phyloP scores from a whole-genome alignment of 345 rosid species.

The Balakata baccata region DNA sequence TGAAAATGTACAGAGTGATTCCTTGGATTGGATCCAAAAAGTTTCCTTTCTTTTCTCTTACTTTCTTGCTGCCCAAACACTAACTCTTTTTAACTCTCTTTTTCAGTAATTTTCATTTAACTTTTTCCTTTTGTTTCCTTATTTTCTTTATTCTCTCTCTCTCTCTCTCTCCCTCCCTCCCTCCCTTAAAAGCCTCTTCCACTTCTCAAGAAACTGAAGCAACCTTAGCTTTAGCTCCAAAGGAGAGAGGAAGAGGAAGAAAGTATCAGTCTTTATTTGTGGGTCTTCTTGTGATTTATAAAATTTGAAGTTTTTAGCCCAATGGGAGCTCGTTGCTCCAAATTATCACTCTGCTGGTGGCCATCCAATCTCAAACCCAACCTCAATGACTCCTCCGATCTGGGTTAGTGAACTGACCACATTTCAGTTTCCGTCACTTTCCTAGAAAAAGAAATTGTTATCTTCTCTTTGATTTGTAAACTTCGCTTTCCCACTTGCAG shows the following conservation, averaged over 20 bases:
- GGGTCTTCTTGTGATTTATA: neutral
- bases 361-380: constrained; percentile 63
- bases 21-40: constrained; percentile 42
- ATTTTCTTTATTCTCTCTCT: constrained; percentile 11
- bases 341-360: constrained; percentile 82
- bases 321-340: constrained; percentile 96
- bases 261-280: too few relatives aligned
- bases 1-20: constrained; percentile 16
- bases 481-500: constrained; percentile 32
- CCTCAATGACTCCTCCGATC: constrained; percentile 67
- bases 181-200: constrained; percentile 21
- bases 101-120: neutral
- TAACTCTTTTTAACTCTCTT: constrained; percentile 18
- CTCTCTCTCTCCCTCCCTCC: constrained; percentile 28
- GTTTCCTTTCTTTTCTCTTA: constrained; percentile 22
- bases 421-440: constrained; percentile 26
- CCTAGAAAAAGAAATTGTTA: constrained; percentile 18
- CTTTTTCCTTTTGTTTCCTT: constrained; percentile 16
- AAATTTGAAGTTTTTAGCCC: constrained; percentile 7
- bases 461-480: neutral
- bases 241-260: neutral
- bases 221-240: too few relatives aligned
- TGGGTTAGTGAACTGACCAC: constrained; percentile 41
- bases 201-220: constrained; percentile 3
- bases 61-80: constrained; percentile 34